Evolutionary conservation across 352 stramenopile species (phyloP), one percentile per base, ranked within the genome.

Genomic region (Phytopythium litorale): DNA sequence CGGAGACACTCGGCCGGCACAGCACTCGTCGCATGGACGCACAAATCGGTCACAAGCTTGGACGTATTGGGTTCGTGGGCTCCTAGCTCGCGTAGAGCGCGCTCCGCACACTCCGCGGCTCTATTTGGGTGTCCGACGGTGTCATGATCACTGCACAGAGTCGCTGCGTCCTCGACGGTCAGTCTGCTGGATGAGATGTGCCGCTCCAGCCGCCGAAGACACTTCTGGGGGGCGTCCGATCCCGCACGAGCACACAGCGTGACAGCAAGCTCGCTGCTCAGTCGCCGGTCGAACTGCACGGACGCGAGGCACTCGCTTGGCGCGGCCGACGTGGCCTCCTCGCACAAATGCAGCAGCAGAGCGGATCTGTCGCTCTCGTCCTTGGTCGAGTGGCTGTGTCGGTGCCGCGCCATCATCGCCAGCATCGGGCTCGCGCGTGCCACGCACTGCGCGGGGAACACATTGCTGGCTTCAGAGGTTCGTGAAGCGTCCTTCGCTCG

Each of bases 1-100:
- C 58, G 62, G 45, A 78, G 83, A 52, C 78, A 90, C 32, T 57
- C 59, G 30, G 73, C 73, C 51, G 73, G 75, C 11, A 70, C 66
- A 5, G 52, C 46, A 16, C 53, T 76, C n/a, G 56, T 63, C 35
- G 75, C 71, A 16, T 35, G 49, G 38, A 53, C 55, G 12, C 73
- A 84, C 28, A 84, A 52, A 25, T 65, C 40, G 35, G 54, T 42
- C 19, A 54, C 58, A 23, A 62, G 50, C 6, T 11, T 43, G 4
- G 51, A 58, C 4, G 65, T 43, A 56, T 58, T 57, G 13, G 35
- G 28, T 1, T 30, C 28, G 11, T 51, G 63, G 1, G 48, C 32
- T 0, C 51, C 23, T 2, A 64, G 50, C 9, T 66, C 38, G 2
- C 55, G 38, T 13, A 51, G 18, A 3, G 40, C 55, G 15, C 28